Base-by-base conservation (phyloP, 2,329 filamentous ascomycete genomes). In the Mycosphaerelloides madeirae region DNA sequence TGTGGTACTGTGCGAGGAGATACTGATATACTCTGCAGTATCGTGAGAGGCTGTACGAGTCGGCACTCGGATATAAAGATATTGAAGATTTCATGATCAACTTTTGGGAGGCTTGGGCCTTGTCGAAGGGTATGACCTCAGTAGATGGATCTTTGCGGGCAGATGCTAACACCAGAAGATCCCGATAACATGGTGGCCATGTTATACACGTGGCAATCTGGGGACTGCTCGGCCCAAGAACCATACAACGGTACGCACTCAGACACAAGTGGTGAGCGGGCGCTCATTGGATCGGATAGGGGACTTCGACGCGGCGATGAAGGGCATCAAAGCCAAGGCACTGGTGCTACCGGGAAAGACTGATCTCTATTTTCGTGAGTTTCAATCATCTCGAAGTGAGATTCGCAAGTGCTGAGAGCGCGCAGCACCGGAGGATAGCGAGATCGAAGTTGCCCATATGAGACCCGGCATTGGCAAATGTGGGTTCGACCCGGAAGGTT, bases 161-260 rank as follows among this genome's bases (percentile, higher is more conserved):
- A 19, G 13, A 15, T 48, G 46, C 48, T 48, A 38, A 46, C 25
- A 1, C 16, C 13, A 6, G n/a, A 34, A 65, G 83, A 88, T 53
- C 84, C 85, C 0, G 84, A 87, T 54, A 87, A 89, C 49, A 70
- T 89, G 60, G 69, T 89, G 0, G 75, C 77, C 1, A 88, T 89
- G 85, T 68, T 88, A 3, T 76, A 84, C 28, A 89, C 85, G 0
- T 93, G 87, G 87, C 85, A 91, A 63, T 74, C 78, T 4, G 85
- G 77, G 1, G 84, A 91, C 56, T 76, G 80, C 38, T 85, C 84
- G 3, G 66, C 77, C 4, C 83, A 88, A 57, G 73, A 80, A 43
- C 81, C 79, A 3, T 89, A 85, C 52, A 75, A 82, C 46, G 81
- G 50, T 42, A 22, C 28, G 33, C 9, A 41, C 1, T 4, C 6